These are phyloP conservation scores for Odontarrhena argentea DNA, from an alignment of 345 rosid species.

Conservation along the genomic window DNA sequence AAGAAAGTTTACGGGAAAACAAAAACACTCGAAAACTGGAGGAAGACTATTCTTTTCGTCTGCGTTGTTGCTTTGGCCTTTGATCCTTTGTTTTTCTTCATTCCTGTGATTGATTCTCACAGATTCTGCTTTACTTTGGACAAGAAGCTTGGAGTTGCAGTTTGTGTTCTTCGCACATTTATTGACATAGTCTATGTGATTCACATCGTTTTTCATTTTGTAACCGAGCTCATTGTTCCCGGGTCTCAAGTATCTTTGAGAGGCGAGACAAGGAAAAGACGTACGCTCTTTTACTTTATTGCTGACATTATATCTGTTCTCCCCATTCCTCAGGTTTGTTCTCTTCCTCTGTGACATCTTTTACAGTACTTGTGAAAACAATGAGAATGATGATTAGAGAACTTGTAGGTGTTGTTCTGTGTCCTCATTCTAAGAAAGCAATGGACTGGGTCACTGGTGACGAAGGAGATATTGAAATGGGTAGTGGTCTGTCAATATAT, in stretches of 20 bases:
- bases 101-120: slow-evolving; percentile 29
- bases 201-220: slow-evolving; percentile 16
- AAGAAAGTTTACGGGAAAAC: slow-evolving; percentile 46
- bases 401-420: slow-evolving; percentile 8
- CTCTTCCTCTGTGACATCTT: slow-evolving; percentile 1
- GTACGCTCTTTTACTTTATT: background rate
- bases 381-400: too few relatives aligned
- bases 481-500: slow-evolving; percentile 18
- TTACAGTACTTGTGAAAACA: too few relatives aligned
- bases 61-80: slow-evolving; percentile 37
- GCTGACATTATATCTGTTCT: slow-evolving; percentile 37
- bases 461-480: slow-evolving; percentile 29
- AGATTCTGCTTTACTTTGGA: slow-evolving; percentile 22
- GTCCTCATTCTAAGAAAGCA: background rate
- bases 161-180: slow-evolving; percentile 34
- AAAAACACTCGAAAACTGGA: slow-evolving; percentile 30
- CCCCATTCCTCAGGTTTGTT: slow-evolving; percentile 41
- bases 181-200: slow-evolving; percentile 35
- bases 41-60: background rate
- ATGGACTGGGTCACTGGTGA: background rate
- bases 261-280: slow-evolving; percentile 14
- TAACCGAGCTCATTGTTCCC: slow-evolving; percentile 15
- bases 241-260: background rate
- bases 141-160: slow-evolving; percentile 7
- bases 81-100: slow-evolving; percentile 42